Conservation (phyloP, 805 yeast species). For the Sungouiella blattae region DNA sequence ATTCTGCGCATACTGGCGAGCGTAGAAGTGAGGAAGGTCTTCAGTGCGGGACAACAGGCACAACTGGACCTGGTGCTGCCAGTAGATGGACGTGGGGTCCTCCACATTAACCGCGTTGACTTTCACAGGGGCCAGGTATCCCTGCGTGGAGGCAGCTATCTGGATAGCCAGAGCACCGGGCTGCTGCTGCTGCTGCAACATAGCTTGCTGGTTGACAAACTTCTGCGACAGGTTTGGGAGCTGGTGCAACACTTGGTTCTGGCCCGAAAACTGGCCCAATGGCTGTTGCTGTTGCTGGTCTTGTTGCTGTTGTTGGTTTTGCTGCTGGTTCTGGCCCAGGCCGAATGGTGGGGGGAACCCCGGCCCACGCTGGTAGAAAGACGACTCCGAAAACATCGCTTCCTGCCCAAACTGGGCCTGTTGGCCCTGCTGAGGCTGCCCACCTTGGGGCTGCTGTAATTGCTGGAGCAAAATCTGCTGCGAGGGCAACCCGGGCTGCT, state of each 20-base stretch:
- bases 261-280: constrained; percentile 13
- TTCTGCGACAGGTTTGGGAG: constrained; percentile 8
- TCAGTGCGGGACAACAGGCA: constrained; percentile 65
- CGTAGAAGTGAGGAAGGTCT: constrained; percentile 73
- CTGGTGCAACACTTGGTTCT: constrained; percentile 11
- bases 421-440: constrained; percentile 17
- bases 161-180: constrained; percentile 6
- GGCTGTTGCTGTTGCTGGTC: constrained; percentile 15
- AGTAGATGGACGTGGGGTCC: constrained; percentile 45
- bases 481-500: constrained; percentile 33
- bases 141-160: constrained; percentile 9
- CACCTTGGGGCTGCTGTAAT: constrained; percentile 36
- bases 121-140: constrained; percentile 24
- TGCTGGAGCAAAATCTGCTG: constrained; percentile 43
- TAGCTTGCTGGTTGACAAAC: constrained; percentile 6
- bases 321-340: constrained; percentile 29
- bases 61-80: constrained; percentile 80
- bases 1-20: constrained; percentile 73
- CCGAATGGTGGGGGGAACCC: no score
- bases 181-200: constrained; percentile 11
- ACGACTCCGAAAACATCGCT: constrained; percentile 20
- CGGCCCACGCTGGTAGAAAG: constrained; percentile 20
- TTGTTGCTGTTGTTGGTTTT: constrained; percentile 17
- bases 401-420: constrained; percentile 17
- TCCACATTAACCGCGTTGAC: constrained; percentile 28